A percentile compares a stretch with the other conserved stretches of the same genome.
These are phyloP conservation scores for Aegilops umbellulata DNA, from an alignment of 176 grass and related monocot genomes.

Conservation along the genomic window DNA sequence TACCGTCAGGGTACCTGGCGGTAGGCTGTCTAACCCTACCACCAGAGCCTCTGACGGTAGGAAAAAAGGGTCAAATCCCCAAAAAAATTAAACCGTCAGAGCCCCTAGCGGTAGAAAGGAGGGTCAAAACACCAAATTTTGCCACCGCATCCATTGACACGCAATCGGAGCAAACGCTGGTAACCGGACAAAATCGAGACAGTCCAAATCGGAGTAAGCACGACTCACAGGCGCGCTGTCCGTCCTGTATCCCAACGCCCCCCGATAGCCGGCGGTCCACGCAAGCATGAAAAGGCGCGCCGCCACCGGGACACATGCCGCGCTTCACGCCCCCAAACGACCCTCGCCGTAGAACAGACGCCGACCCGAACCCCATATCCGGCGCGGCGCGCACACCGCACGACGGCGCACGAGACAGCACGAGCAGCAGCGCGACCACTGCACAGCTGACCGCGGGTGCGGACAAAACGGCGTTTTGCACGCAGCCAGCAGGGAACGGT, in stretches of 20 bases:
- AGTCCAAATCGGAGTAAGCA: too few relatives aligned
- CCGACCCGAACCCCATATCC: not conserved
- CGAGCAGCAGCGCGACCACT: not conserved
- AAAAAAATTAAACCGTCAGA: too few relatives aligned
- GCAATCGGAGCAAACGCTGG: not conserved
- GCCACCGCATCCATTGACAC: too few relatives aligned
- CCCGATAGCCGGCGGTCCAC: not conserved
- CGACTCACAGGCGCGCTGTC: not conserved
- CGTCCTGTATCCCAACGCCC: not conserved
- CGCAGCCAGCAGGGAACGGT: not conserved
- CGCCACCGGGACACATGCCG: constrained; percentile 3
- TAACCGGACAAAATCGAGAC: not conserved
- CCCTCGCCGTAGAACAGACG: not conserved
- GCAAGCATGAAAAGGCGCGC: not conserved
- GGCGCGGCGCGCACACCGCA: too few relatives aligned
- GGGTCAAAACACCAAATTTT: too few relatives aligned
- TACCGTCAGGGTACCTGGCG: too few relatives aligned
- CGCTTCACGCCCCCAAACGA: not conserved
- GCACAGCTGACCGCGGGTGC: not conserved
- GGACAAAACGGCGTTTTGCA: constrained; percentile 25
- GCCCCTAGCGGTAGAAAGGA: too few relatives aligned
- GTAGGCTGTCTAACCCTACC: too few relatives aligned
- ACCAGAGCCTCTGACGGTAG: too few relatives aligned
- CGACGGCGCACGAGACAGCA: too few relatives aligned
- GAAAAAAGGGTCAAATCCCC: too few relatives aligned